These are phyloP conservation scores for Gracilaria domingensis DNA, from an alignment of 23 red algal genomes.

Conservation along the genomic window DNA sequence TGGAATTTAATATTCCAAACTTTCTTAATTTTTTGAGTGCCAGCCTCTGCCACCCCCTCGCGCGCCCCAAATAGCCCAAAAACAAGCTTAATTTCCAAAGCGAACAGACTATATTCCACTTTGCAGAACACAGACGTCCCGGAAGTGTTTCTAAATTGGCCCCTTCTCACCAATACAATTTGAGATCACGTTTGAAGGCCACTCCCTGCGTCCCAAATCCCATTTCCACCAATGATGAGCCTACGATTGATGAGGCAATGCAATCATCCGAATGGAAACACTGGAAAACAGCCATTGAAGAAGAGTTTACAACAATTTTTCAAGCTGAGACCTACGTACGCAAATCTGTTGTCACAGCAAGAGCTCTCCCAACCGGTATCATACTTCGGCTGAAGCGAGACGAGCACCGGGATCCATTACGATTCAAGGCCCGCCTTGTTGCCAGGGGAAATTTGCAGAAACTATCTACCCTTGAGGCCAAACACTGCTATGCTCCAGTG, in stretches of 20 bases:
- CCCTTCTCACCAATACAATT: background rate
- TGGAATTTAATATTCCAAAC: too few species aligned
- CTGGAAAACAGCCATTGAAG: conserved; percentile 43
- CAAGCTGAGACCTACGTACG: background rate
- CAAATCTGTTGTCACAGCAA: background rate
- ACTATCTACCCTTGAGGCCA: background rate
- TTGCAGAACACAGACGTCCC: too few species aligned
- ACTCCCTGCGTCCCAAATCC: background rate
- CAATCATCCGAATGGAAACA: background rate
- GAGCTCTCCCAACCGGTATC: conserved; percentile 16
- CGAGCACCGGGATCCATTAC: background rate
- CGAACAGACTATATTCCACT: too few species aligned
- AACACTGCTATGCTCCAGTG: conserved; percentile 11
- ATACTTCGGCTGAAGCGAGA: conserved; percentile 57
- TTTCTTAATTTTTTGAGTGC: too few species aligned
- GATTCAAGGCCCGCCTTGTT: conserved; percentile 49
- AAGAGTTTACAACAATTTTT: conserved; percentile 22
- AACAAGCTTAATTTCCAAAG: too few species aligned
- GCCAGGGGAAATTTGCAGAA: conserved; percentile 45
- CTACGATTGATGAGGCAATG: background rate
- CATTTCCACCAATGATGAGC: conserved; percentile 12
- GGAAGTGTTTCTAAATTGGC: too few species aligned
- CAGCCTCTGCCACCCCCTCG: too few species aligned
- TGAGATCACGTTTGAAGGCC: background rate
- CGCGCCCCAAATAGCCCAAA: too few species aligned